Conservation (phyloP, 1,284 basidiomycete genomes). For the Moesziomyces sp. region DNA sequence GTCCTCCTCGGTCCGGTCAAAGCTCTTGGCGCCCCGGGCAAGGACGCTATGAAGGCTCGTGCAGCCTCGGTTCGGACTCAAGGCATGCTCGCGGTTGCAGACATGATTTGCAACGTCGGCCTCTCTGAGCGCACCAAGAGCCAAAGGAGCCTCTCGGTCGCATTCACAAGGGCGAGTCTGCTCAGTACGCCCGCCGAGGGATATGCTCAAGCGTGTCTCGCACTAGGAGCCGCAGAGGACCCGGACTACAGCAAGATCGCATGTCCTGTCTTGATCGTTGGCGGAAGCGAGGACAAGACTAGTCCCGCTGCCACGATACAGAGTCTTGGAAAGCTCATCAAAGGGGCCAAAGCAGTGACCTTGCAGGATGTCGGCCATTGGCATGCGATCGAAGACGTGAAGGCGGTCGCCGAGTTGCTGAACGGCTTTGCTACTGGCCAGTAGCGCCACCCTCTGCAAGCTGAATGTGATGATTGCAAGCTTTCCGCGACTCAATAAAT, state of each 20-base stretch:
- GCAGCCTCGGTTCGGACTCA: background rate
- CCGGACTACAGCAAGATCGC: conserved; percentile 7
- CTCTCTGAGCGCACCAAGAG: conserved; percentile 5
- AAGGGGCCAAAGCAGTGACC: background rate
- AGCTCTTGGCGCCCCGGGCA: conserved; percentile 1
- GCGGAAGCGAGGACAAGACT: conserved; percentile 7
- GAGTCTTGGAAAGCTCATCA: background rate
- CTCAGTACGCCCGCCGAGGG: conserved; percentile 3
- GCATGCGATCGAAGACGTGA: conserved; percentile 9
- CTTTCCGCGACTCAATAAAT: too few species aligned
- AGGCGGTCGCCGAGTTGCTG: conserved; percentile 2
- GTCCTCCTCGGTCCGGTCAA: conserved; percentile 5
- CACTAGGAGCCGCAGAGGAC: background rate
- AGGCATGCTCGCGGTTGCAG: conserved; percentile 9
- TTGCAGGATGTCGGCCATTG: conserved; percentile 7
- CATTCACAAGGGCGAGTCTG: conserved; percentile 1
- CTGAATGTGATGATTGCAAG: too few species aligned
- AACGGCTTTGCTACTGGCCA: background rate
- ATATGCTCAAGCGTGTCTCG: conserved; percentile 5
- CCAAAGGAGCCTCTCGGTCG: background rate
- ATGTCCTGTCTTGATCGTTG: conserved; percentile 1
- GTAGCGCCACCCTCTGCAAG: too few species aligned
- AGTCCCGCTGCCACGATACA: conserved; percentile 5
- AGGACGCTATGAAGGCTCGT: conserved; percentile 4
- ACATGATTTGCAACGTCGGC: conserved; percentile 7